Percentiles rank a stretch among this genome's conserved stretches.
phyloP scores from a whole-genome alignment of 768 basidiomycete species.

The Tremella fuciformis region DNA sequence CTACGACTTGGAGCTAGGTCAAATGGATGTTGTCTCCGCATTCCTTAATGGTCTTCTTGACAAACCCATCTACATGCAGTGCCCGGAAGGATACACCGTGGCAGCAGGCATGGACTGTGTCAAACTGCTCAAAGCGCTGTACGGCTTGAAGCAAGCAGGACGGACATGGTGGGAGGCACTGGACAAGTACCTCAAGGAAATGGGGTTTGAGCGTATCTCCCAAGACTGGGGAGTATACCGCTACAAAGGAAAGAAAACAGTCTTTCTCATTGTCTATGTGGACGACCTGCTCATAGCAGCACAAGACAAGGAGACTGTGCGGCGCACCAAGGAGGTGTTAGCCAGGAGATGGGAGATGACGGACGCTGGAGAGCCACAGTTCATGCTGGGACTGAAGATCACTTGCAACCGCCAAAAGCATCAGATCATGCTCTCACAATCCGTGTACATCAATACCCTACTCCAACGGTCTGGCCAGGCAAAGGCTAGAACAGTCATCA shows the following conservation, averaged over 20 bases:
- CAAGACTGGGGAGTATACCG: conserved; percentile 8
- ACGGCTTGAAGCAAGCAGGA: conserved; percentile 23
- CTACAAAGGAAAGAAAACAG: too few species aligned
- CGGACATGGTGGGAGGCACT: conserved; percentile 14
- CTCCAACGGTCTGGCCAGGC: too few species aligned
- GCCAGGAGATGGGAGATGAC: neutral
- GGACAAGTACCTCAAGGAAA: conserved; percentile 13
- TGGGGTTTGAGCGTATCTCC: conserved; percentile 9
- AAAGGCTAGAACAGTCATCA: too few species aligned
- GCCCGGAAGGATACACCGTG: conserved; percentile 13
- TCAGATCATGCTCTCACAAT: neutral
- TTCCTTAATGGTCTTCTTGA: conserved; percentile 25
- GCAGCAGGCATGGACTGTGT: too few species aligned
- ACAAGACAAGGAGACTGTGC: neutral
- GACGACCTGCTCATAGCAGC: conserved; percentile 22
- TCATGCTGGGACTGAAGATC: conserved; percentile 7
- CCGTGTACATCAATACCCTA: too few species aligned
- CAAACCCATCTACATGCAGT: conserved; percentile 9
- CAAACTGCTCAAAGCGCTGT: conserved; percentile 19
- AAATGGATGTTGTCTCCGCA: conserved; percentile 21
- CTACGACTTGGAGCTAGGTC: neutral
- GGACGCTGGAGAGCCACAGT: conserved; percentile 8
- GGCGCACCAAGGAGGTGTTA: neutral
- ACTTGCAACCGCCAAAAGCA: neutral
- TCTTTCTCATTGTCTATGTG: conserved; percentile 14